Evolutionary conservation across 2,329 filamentous ascomycete genomes (phyloP), one percentile per base, ranked within the genome.

Genomic region (Epicoccum sorghinum): DNA sequence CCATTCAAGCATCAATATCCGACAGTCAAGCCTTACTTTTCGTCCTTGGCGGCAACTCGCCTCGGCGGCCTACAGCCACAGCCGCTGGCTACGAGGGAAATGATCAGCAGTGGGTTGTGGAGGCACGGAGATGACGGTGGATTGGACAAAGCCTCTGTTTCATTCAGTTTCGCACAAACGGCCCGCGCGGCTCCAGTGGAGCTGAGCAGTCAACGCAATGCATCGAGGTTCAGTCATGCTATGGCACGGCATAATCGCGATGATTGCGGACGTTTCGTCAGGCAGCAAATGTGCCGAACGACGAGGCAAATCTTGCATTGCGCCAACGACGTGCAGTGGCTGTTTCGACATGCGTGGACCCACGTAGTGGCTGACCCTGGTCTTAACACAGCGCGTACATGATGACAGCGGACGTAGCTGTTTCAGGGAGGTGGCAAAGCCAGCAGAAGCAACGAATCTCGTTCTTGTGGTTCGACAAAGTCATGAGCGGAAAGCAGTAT

Each of bases 21-120:
- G 35, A 27, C 24, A 30, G 40, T 59, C 56, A 71, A 70, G 68
- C 65, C 50, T 67, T 60, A 56, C 54, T 52, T 60, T 18, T 62
- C 58, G 52, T 45, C 22, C 66, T 70, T 70, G 67, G 64, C 62
- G 41, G 32, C 49, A 49, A 62, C 57, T 57, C 63, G 38, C 52
- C 61, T 58, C 54, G 57, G 49, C 52, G 57, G 43, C 46, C 32
- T 29, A 52, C 47, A 62, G 66, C 61, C 61, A 66, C 60, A 64
- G 27, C 65, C 61, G 60, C 60, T 60, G 44, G 27, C 41, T 43
- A 45, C 52, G 22, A 55, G 49, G 47, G 38, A 52, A 29, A 29
- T 18, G 30, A 55, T 45, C 52, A 38, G 30, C 30, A 29, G 24
- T 45, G 13, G 36, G 32, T 32, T 24, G 13, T 12, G 43, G 23